Conservation (phyloP, 2,329 filamentous ascomycete genomes). For the Pestalotiopsis sp. region DNA sequence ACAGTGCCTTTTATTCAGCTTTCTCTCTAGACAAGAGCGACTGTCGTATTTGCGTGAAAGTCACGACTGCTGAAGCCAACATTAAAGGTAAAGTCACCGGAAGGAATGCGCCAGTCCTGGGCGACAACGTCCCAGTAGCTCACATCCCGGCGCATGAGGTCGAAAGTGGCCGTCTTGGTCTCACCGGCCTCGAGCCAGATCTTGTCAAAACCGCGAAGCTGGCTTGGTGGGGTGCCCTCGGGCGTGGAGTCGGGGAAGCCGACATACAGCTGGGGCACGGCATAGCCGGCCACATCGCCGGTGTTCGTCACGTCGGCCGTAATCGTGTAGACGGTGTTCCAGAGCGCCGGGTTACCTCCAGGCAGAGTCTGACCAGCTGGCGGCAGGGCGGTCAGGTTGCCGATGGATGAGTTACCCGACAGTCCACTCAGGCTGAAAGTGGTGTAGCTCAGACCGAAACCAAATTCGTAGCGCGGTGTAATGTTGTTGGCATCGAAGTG, state of each 20-base stretch:
- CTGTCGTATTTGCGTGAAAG: conserved; percentile 8
- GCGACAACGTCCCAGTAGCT: conserved; percentile 77
- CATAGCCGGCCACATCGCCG: conserved; percentile 63
- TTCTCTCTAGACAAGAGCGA: conserved; percentile 14
- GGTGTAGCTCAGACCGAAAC: conserved; percentile 61
- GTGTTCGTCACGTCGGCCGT: conserved; percentile 70
- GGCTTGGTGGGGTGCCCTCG: conserved; percentile 56
- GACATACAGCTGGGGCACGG: conserved; percentile 65
- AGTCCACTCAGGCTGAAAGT: conserved; percentile 49
- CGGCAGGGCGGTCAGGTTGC: background rate
- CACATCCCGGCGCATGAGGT: conserved; percentile 76
- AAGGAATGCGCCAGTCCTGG: conserved; percentile 69
- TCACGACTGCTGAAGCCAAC: conserved; percentile 23
- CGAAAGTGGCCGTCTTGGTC: conserved; percentile 64
- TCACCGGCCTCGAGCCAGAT: conserved; percentile 68
- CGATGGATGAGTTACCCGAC: conserved; percentile 1
- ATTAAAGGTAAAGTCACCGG: conserved; percentile 18
- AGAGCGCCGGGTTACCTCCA: conserved; percentile 66
- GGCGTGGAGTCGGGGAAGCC: background rate
- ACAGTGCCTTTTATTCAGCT: background rate
- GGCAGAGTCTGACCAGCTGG: conserved; percentile 40
- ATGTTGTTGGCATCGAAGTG: conserved; percentile 62
- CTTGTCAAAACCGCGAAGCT: conserved; percentile 82
- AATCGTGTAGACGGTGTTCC: conserved; percentile 67
- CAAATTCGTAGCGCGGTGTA: conserved; percentile 64